A percentile compares a stretch with the other conserved stretches of the same genome.
phyloP scores from a whole-genome alignment of 768 basidiomycete genomes.

The Amanita molliuscula region DNA sequence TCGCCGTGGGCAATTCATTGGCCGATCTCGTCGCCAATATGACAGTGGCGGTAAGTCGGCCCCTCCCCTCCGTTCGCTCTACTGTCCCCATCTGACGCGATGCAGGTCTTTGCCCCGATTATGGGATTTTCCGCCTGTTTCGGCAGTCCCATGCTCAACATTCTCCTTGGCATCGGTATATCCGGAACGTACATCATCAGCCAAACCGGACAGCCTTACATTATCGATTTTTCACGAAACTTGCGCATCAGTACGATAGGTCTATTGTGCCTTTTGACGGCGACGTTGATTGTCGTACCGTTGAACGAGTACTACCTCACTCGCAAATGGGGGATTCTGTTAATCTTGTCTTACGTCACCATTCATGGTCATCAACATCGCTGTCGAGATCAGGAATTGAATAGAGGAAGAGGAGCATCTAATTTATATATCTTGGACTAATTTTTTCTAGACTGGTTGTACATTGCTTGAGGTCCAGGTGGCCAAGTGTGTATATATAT shows the following conservation, averaged over 20 bases:
- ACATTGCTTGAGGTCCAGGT: not conserved
- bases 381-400: slow-evolving; percentile 54
- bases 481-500: not conserved
- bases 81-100: not conserved
- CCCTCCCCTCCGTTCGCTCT: not conserved
- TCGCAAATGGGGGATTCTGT: slow-evolving; percentile 69
- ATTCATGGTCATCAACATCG: slow-evolving; percentile 78
- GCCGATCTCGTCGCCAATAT: slow-evolving; percentile 97
- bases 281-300: slow-evolving; percentile 79
- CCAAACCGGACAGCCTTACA: slow-evolving; percentile 50
- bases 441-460: not conserved
- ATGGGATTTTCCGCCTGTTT: slow-evolving; percentile 97
- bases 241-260: slow-evolving; percentile 79
- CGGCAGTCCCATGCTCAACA: slow-evolving; percentile 88
- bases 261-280: slow-evolving; percentile 61
- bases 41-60: slow-evolving; percentile 71
- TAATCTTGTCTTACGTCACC: slow-evolving; percentile 62
- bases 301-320: slow-evolving; percentile 75
- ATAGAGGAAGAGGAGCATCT: not conserved
- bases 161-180: slow-evolving; percentile 83
- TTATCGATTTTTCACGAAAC: slow-evolving; percentile 72
- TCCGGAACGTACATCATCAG: slow-evolving; percentile 82
- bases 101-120: slow-evolving; percentile 72
- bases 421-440: slow-evolving; percentile 6
- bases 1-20: slow-evolving; percentile 92